These are phyloP conservation scores for Podila epicladia DNA, from an alignment of 192 early-diverging fungal species.

Conservation along the genomic window DNA sequence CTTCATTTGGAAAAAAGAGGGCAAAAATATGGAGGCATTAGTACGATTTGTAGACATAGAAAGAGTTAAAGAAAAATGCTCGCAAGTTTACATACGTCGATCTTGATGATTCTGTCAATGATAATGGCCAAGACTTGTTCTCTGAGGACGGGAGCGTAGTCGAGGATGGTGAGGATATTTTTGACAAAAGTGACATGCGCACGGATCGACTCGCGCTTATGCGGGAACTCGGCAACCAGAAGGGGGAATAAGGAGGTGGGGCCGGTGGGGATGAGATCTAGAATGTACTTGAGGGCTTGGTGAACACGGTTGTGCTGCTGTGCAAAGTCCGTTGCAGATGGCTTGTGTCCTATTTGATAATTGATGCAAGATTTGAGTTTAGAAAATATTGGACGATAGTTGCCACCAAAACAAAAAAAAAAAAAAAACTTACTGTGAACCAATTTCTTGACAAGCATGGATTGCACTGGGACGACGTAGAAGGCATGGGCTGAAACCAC, in stretches of 20 bases:
- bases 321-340: neutral
- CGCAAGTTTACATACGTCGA: constrained; percentile 74
- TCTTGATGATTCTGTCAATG: constrained; percentile 85
- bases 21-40: neutral
- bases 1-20: constrained; percentile 44
- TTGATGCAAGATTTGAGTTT: neutral
- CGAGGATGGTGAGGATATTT: constrained; percentile 77
- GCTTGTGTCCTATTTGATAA: constrained; percentile 15
- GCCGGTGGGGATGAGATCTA: constrained; percentile 76
- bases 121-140: constrained; percentile 77
- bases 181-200: constrained; percentile 75
- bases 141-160: constrained; percentile 80
- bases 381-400: neutral
- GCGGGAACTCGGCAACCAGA: constrained; percentile 75
- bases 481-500: constrained; percentile 80
- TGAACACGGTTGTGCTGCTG: constrained; percentile 66
- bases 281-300: constrained; percentile 64
- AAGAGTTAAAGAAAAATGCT: neutral
- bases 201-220: constrained; percentile 68
- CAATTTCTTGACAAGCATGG: constrained; percentile 65
- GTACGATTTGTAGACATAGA: neutral
- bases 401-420: no score
- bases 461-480: constrained; percentile 68
- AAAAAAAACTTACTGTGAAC: constrained; percentile 54
- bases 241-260: constrained; percentile 69